A percentile compares a stretch with the other conserved stretches of the same genome.
phyloP scores from a whole-genome alignment of 805 yeast genomes.

The Millerago galiae region DNA sequence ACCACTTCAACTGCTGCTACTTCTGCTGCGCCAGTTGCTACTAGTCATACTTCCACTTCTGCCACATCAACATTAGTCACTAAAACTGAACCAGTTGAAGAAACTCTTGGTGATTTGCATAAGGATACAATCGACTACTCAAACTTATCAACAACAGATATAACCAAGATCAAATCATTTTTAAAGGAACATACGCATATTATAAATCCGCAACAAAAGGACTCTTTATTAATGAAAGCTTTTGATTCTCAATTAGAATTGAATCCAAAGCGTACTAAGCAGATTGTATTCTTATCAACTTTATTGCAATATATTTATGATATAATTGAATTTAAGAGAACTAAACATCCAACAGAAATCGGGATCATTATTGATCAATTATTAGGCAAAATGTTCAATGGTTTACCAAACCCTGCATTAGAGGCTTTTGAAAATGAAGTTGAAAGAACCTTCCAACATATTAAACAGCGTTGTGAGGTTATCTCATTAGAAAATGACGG shows the following conservation, averaged over 20 bases:
- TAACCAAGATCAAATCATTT: slow-evolving; percentile 43
- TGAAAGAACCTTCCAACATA: slow-evolving; percentile 66
- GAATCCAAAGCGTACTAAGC: slow-evolving; percentile 46
- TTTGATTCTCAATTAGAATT: slow-evolving; percentile 75
- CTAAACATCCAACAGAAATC: slow-evolving; percentile 28
- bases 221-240: slow-evolving; percentile 87
- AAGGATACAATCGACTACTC: slow-evolving; percentile 41
- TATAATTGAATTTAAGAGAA: slow-evolving; percentile 30
- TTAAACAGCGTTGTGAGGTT: slow-evolving; percentile 65
- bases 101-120: slow-evolving; percentile 8
- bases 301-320: slow-evolving; percentile 64
- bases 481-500: slow-evolving; percentile 46
- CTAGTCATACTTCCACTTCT: neutral
- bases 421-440: slow-evolving; percentile 70
- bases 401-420: slow-evolving; percentile 49
- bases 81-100: slow-evolving; percentile 12
- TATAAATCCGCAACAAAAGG: slow-evolving; percentile 79
- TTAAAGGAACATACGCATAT: slow-evolving; percentile 55
- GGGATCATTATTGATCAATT: slow-evolving; percentile 54
- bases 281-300: slow-evolving; percentile 73
- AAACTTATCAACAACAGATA: slow-evolving; percentile 42
- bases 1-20: neutral
- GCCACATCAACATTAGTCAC: slow-evolving; percentile 6
- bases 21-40: neutral
- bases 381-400: slow-evolving; percentile 49